Evolutionary conservation across 2,329 filamentous ascomycete species (phyloP).

Genomic region (Sphaerulina vaccinii): DNA sequence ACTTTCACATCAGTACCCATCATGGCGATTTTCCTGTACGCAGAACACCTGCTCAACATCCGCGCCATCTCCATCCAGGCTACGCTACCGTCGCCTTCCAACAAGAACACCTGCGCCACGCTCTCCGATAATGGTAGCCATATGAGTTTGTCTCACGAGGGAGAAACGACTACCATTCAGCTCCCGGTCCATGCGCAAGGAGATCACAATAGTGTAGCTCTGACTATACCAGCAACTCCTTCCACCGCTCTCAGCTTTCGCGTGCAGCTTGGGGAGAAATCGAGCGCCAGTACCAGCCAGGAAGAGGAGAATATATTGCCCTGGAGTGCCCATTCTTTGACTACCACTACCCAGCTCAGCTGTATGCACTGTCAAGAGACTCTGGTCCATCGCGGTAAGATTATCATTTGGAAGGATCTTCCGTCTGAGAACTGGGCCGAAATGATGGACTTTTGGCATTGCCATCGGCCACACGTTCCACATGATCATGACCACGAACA

Average conservation of each 20-base stretch:
- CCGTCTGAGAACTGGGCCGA: conserved; percentile 98
- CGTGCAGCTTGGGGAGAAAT: conserved; percentile 50
- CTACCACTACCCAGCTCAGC: conserved; percentile 25
- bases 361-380: conserved; percentile 33
- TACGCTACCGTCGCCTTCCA: conserved; percentile 48
- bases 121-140: conserved; percentile 46
- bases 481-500: conserved; percentile 43
- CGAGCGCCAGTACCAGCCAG: conserved; percentile 10
- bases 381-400: conserved; percentile 38
- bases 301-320: conserved; percentile 42
- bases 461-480: conserved; percentile 78
- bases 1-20: background rate
- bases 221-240: conserved; percentile 51
- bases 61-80: conserved; percentile 59
- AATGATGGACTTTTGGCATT: conserved; percentile 99
- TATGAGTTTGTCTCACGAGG: conserved; percentile 49
- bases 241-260: conserved; percentile 55
- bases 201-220: conserved; percentile 40
- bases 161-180: conserved; percentile 44
- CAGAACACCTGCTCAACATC: conserved; percentile 61
- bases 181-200: conserved; percentile 49
- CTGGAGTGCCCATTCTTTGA: conserved; percentile 44
- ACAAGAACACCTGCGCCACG: conserved; percentile 44
- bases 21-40: conserved; percentile 50
- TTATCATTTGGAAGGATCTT: conserved; percentile 77